Percentiles rank a stretch among this genome's conserved stretches.
These are phyloP conservation scores for Galerina sulciceps DNA, from an alignment of 768 basidiomycete species.

Conservation along the genomic window DNA sequence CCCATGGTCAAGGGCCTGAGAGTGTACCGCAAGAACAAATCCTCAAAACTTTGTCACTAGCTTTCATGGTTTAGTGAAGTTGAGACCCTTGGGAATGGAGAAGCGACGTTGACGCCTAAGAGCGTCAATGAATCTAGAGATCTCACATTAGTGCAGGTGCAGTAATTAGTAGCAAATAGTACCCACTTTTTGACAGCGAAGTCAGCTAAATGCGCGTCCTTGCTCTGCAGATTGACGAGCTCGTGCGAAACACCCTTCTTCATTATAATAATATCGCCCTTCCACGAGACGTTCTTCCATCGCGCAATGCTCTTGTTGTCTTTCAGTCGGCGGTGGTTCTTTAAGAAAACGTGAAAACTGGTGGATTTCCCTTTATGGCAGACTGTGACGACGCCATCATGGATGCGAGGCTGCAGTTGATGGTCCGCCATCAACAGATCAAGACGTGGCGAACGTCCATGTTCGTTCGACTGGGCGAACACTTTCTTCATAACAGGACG, in stretches of 20 bases:
- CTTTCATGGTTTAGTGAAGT: no score
- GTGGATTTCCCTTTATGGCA: not conserved
- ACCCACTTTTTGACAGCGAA: not conserved
- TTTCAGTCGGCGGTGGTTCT: not conserved
- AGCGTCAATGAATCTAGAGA: no score
- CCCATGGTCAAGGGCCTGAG: no score
- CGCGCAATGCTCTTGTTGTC: not conserved
- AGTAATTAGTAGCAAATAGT: no score
- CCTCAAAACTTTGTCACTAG: no score
- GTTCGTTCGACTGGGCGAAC: not conserved
- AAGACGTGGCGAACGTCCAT: not conserved
- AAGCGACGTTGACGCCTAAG: no score
- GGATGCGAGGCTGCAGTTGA: not conserved
- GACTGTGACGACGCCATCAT: not conserved
- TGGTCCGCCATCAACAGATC: not conserved
- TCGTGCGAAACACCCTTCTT: not conserved
- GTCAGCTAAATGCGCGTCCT: not conserved
- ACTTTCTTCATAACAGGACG: not conserved
- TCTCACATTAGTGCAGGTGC: no score
- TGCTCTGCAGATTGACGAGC: not conserved
- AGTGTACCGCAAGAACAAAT: no score
- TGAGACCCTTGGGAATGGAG: no score
- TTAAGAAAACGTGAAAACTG: not conserved
- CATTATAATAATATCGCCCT: not conserved
- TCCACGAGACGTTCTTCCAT: not conserved